Evolutionary conservation across 108 stramenopile genomes (phyloP).

Genomic region (Nannochloropsis salina): DNA sequence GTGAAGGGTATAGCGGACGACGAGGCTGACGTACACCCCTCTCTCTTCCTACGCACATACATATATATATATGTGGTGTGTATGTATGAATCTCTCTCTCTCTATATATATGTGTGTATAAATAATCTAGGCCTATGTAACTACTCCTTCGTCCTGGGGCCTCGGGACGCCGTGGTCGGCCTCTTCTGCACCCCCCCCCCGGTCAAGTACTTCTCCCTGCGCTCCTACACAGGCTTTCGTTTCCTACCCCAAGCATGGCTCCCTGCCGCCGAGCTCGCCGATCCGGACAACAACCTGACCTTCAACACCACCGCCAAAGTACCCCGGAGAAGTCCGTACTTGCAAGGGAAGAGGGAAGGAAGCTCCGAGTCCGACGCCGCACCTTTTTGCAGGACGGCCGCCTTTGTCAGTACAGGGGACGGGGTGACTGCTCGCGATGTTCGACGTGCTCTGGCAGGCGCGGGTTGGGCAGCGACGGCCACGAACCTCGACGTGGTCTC

Average conservation of each 20-base stretch:
- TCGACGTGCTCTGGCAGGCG: not conserved
- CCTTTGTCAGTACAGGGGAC: not conserved
- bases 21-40: too few relatives aligned
- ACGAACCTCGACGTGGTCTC: not conserved
- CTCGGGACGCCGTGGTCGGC: not conserved
- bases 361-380: not conserved
- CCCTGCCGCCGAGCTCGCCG: not conserved
- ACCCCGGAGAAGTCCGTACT: not conserved
- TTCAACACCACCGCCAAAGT: not conserved
- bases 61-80: too few relatives aligned
- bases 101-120: too few relatives aligned
- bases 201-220: slow-evolving; percentile 5
- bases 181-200: slow-evolving; percentile 1
- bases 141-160: not conserved
- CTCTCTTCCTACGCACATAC: too few relatives aligned
- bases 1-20: too few relatives aligned
- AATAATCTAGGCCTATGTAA: not conserved
- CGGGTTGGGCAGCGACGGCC: not conserved
- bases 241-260: not conserved
- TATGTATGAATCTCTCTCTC: too few relatives aligned
- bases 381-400: not conserved
- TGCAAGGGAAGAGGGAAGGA: not conserved
- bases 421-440: not conserved
- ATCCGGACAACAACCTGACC: not conserved
- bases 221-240: not conserved